phyloP scores from a whole-genome alignment of 495 filamentous ascomycete genomes.

The Amphirosellinia nigrospora region DNA sequence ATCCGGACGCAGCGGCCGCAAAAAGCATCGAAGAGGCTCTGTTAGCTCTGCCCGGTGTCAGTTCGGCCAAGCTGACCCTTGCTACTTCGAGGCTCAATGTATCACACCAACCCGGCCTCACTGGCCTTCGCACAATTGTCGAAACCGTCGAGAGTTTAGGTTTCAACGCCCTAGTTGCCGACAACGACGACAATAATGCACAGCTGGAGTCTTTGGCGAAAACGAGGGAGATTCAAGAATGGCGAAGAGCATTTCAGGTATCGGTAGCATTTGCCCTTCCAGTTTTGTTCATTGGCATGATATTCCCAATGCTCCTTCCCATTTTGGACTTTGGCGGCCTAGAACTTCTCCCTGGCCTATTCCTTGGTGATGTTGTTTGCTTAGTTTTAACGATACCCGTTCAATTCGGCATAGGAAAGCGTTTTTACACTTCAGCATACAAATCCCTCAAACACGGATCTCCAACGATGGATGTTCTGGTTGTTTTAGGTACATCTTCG shows the following conservation, averaged over 20 bases:
- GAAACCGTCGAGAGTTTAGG: constrained; percentile 78
- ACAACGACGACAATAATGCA: constrained; percentile 94
- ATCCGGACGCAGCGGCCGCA: constrained; percentile 72
- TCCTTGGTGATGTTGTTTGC: constrained; percentile 85
- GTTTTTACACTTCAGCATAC: constrained; percentile 91
- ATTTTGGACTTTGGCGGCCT: constrained; percentile 74
- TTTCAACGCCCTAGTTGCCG: constrained; percentile 87
- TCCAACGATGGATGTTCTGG: constrained; percentile 97
- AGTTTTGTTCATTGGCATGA: constrained; percentile 92
- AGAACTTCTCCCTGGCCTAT: constrained; percentile 73
- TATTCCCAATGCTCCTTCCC: constrained; percentile 80
- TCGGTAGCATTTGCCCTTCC: constrained; percentile 84
- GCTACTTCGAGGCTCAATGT: constrained; percentile 71
- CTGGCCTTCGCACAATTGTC: constrained; percentile 82
- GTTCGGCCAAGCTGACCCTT: constrained; percentile 72
- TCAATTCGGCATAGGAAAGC: constrained; percentile 93
- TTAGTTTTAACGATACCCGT: constrained; percentile 85
- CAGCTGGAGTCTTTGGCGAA: constrained; percentile 96
- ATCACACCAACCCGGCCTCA: constrained; percentile 68
- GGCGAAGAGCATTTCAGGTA: constrained; percentile 77
- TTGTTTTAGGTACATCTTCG: constrained; percentile 92
- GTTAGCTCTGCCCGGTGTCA: constrained; percentile 69
- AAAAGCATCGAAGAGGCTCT: constrained; percentile 73
- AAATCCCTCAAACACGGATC: constrained; percentile 87
- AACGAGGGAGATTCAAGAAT: constrained; percentile 93